Percentiles rank a stretch among this genome's conserved stretches.
These are phyloP conservation scores for Amanita thiersii DNA, from an alignment of 768 basidiomycete species.

Conservation along the genomic window DNA sequence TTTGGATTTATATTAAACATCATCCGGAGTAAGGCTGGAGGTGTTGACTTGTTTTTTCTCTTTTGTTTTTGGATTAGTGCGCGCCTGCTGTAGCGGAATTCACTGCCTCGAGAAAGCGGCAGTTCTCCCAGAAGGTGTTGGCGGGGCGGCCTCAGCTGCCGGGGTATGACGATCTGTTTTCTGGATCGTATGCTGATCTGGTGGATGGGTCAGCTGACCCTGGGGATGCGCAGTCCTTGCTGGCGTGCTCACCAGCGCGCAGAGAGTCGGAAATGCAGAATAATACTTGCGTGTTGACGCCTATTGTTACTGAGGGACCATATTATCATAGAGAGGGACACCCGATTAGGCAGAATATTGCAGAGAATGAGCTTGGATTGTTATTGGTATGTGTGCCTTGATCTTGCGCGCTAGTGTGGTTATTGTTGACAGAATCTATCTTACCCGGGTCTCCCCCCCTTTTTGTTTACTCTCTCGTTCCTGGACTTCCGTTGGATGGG, in stretches of 20 bases:
- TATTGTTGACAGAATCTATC: conserved; percentile 4
- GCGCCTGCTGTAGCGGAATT: conserved; percentile 44
- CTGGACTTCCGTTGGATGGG: too few relatives aligned
- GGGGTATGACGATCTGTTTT: conserved; percentile 35
- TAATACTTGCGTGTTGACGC: conserved; percentile 46
- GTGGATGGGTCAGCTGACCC: conserved; percentile 15
- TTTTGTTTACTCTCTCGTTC: neutral
- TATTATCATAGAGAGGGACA: conserved; percentile 45
- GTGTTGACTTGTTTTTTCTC: neutral
- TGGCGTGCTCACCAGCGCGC: conserved; percentile 36
- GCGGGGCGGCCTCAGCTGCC: conserved; percentile 29
- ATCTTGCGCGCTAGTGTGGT: neutral
- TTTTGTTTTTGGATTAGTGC: conserved; percentile 25
- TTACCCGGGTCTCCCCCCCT: neutral
- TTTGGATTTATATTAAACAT: too few relatives aligned
- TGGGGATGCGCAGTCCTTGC: conserved; percentile 23
- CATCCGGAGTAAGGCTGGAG: too few relatives aligned
- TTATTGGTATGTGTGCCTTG: conserved; percentile 27
- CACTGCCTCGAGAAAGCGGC: conserved; percentile 38
- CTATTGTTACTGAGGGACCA: conserved; percentile 46
- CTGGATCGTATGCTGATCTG: conserved; percentile 26
- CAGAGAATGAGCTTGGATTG: conserved; percentile 42
- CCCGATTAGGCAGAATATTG: conserved; percentile 46
- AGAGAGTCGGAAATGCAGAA: conserved; percentile 42
- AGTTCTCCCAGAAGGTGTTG: conserved; percentile 37